These are phyloP conservation scores for Phytophthora pseudosyringae DNA, from an alignment of 352 stramenopile genomes.

Conservation along the genomic window DNA sequence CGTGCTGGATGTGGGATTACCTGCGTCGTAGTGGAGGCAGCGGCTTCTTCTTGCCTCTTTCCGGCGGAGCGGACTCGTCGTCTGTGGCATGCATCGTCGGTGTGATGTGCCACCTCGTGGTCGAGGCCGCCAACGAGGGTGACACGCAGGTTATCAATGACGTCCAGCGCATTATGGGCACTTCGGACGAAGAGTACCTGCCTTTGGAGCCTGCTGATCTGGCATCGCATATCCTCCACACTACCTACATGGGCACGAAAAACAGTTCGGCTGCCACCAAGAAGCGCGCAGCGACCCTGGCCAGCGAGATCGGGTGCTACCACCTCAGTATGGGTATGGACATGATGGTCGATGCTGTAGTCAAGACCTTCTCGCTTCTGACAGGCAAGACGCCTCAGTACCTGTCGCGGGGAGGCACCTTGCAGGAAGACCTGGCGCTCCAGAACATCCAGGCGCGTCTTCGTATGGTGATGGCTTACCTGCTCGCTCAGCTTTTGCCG, in stretches of 20 bases:
- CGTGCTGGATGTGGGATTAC: conserved; percentile 99
- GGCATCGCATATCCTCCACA: conserved; percentile 94
- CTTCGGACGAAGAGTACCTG: conserved; percentile 54
- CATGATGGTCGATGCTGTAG: conserved; percentile 91
- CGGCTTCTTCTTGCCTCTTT: conserved; percentile 97
- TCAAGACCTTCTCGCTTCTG: conserved; percentile 78
- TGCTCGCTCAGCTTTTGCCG: conserved; percentile 98
- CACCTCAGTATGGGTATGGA: conserved; percentile 97
- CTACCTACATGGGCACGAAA: conserved; percentile 98
- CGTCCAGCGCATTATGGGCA: conserved; percentile 87
- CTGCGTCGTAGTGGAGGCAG: conserved; percentile 87
- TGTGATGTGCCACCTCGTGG: conserved; percentile 97
- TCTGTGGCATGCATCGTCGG: conserved; percentile 97
- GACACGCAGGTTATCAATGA: conserved; percentile 84
- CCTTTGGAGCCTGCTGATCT: conserved; percentile 88
- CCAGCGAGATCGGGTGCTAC: conserved; percentile 94
- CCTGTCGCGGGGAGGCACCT: conserved; percentile 86
- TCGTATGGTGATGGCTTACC: conserved; percentile 98
- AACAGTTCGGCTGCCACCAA: conserved; percentile 95
- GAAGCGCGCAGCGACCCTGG: conserved; percentile 88
- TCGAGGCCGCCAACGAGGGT: conserved; percentile 81
- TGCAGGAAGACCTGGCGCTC: conserved; percentile 96
- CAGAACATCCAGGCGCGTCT: conserved; percentile 99
- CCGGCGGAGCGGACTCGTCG: conserved; percentile 96
- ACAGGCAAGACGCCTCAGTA: conserved; percentile 93